Evolutionary conservation across 352 stramenopile genomes (phyloP).

Genomic region (Phytophthora agathidicida): DNA sequence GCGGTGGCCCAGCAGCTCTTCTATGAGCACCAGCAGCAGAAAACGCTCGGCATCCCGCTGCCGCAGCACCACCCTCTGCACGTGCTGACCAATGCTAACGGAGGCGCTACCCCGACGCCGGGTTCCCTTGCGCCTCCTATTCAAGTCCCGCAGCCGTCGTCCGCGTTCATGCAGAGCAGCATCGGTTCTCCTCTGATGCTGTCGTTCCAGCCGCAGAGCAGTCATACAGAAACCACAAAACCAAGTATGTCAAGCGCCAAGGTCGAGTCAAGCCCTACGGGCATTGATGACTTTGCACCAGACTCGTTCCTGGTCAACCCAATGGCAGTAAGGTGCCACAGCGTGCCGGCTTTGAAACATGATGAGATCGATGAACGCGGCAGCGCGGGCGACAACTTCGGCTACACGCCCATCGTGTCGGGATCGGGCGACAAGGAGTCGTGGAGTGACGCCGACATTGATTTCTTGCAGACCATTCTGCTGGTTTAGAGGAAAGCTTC

Average conservation of each 20-base stretch:
- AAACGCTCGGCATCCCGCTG: conserved; percentile 51
- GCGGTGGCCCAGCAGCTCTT: conserved; percentile 82
- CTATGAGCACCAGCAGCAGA: conserved; percentile 82
- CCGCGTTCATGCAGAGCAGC: conserved; percentile 16
- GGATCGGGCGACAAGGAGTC: conserved; percentile 56
- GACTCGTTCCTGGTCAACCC: conserved; percentile 59
- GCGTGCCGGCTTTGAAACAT: conserved; percentile 16
- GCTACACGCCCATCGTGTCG: conserved; percentile 53
- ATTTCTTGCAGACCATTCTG: conserved; percentile 78
- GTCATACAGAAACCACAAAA: not conserved
- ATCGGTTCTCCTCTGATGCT: conserved; percentile 16
- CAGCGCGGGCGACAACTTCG: conserved; percentile 43
- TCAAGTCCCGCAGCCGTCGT: conserved; percentile 39
- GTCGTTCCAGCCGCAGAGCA: conserved; percentile 20
- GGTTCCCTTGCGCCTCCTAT: conserved; percentile 44
- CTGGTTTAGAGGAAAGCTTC: conserved; percentile 43
- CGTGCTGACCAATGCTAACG: conserved; percentile 16
- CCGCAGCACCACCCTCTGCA: conserved; percentile 43
- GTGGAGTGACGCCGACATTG: conserved; percentile 85
- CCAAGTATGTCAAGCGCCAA: not conserved
- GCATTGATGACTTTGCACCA: conserved; percentile 66
- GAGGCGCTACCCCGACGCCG: not conserved
- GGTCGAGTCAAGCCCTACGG: conserved; percentile 51
- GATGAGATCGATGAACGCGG: conserved; percentile 34
- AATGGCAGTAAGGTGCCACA: not conserved